Conservation (phyloP, 78 protist species). For the Guillardia theta region DNA sequence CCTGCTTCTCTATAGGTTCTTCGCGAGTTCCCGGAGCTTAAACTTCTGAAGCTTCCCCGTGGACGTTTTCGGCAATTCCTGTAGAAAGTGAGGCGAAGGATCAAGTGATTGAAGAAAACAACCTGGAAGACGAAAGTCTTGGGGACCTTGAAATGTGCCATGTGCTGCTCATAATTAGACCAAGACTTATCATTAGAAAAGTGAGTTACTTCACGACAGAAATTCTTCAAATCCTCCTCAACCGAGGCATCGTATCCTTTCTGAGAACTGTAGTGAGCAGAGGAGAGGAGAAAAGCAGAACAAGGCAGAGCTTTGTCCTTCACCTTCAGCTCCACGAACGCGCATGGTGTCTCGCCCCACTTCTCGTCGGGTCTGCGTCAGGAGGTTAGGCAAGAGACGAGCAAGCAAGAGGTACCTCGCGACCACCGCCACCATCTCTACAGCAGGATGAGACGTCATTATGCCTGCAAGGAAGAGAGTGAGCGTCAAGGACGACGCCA, state of each 20-base stretch:
- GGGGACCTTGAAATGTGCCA: neutral
- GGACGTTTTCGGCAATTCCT: neutral
- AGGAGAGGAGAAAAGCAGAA: too few relatives aligned
- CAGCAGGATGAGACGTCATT: neutral
- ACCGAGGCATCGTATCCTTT: too few relatives aligned
- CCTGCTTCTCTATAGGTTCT: too few relatives aligned
- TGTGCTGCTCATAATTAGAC: neutral
- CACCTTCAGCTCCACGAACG: neutral
- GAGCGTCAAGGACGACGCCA: neutral
- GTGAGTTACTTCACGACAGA: neutral
- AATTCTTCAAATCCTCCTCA: neutral
- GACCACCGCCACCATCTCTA: neutral
- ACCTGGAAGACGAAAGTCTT: neutral
- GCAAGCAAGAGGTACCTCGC: neutral
- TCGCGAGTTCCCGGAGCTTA: neutral
- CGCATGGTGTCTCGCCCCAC: constrained; percentile 22
- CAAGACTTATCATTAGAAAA: too few relatives aligned
- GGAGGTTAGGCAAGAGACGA: neutral
- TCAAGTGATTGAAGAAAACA: too few relatives aligned
- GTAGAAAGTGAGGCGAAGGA: too few relatives aligned
- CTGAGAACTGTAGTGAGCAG: too few relatives aligned
- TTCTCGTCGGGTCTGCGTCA: neutral
- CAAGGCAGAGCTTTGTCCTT: too few relatives aligned
- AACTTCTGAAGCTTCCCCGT: constrained; percentile 30
- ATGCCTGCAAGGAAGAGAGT: neutral